Conservation (phyloP, 2,329 filamentous ascomycete genomes). For the Stemphylium lycopersici region DNA sequence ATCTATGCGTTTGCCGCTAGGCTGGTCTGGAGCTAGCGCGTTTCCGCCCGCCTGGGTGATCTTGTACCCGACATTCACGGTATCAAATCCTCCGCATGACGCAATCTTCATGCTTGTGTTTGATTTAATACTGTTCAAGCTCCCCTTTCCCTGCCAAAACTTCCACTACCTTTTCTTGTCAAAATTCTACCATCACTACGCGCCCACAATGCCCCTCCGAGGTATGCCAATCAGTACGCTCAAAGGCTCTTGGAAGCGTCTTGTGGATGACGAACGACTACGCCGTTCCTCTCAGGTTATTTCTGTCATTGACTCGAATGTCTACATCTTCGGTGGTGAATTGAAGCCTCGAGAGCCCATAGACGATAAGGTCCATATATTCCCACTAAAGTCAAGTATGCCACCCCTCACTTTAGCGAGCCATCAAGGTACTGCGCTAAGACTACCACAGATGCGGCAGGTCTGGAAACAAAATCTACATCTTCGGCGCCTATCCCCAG, state of each 20-base stretch:
- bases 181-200: not conserved
- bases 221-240: slow-evolving; percentile 31
- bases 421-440: slow-evolving; percentile 31
- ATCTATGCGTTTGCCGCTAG: slow-evolving; percentile 3
- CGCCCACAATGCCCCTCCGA: slow-evolving; percentile 29
- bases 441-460: slow-evolving; percentile 52
- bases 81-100: slow-evolving; percentile 4
- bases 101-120: not conserved
- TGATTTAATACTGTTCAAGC: not conserved
- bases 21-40: not conserved
- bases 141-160: not conserved
- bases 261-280: slow-evolving; percentile 52
- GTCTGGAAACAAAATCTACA: slow-evolving; percentile 31
- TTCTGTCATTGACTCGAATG: slow-evolving; percentile 63
- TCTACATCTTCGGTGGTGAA: slow-evolving; percentile 81
- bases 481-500: slow-evolving; percentile 66
- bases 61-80: slow-evolving; percentile 1
- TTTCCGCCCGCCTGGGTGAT: not conserved
- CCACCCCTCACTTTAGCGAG: slow-evolving; percentile 7
- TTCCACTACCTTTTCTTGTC: not conserved
- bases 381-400: slow-evolving; percentile 56
- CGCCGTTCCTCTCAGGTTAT: slow-evolving; percentile 77
- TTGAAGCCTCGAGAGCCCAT: slow-evolving; percentile 68
- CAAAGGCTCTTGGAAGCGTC: slow-evolving; percentile 47
- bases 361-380: slow-evolving; percentile 73